phyloP scores from a whole-genome alignment of 2,329 filamentous ascomycete species.

The Thermochaetoides dissita region DNA sequence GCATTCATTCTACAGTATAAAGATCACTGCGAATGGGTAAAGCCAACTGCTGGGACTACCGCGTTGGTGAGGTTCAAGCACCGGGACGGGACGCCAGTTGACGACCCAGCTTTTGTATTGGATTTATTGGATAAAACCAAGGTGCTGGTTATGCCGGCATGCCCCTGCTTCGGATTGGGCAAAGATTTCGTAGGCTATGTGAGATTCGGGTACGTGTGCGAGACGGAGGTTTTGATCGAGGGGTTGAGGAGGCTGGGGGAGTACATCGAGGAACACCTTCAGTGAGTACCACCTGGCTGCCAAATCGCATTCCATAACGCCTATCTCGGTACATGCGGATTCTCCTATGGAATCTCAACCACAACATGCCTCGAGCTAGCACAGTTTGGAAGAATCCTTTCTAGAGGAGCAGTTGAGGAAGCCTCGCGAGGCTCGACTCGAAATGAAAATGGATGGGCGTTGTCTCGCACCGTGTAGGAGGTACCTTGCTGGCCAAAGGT shows the following conservation, averaged over 20 bases:
- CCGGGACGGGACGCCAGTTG: constrained; percentile 42
- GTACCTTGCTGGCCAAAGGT: no score
- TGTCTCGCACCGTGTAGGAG: no score
- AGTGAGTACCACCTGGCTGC: background rate
- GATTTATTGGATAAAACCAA: constrained; percentile 54
- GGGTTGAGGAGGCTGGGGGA: constrained; percentile 39
- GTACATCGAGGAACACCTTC: constrained; percentile 26
- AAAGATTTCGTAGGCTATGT: constrained; percentile 61
- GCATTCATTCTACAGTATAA: constrained; percentile 52
- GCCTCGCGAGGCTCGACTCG: no score
- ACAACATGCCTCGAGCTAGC: no score
- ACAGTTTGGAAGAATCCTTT: no score
- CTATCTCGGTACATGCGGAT: no score
- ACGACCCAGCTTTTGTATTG: constrained; percentile 60
- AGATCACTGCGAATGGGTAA: constrained; percentile 53
- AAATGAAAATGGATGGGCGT: no score
- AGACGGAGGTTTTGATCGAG: constrained; percentile 53
- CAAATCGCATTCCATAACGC: no score
- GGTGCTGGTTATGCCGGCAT: constrained; percentile 62
- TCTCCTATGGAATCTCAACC: no score
- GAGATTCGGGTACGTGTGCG: constrained; percentile 61
- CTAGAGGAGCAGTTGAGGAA: no score
- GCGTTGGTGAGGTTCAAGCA: constrained; percentile 59
- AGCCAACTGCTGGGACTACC: constrained; percentile 66
- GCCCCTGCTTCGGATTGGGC: constrained; percentile 54